Percentiles rank a stretch among this genome's conserved stretches.
Evolutionary conservation across 345 rosid species (phyloP).

Genomic region (Euclidium syriacum): DNA sequence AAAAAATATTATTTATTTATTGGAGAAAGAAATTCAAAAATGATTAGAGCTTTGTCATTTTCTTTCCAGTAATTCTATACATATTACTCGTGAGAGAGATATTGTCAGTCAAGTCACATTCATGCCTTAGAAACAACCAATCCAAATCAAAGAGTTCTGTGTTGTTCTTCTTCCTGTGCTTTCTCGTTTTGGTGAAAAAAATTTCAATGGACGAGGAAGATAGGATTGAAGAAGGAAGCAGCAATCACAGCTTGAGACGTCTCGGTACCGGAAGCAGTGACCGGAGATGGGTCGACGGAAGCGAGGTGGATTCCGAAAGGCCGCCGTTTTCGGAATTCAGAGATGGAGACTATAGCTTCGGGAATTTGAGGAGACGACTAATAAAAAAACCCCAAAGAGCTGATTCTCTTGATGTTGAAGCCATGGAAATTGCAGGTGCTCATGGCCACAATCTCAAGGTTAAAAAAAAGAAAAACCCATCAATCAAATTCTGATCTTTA

Average conservation of each 20-base stretch:
- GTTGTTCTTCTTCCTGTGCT: neutral
- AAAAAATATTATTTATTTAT: neutral
- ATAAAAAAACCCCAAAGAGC: slow-evolving; percentile 64
- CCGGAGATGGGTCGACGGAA: slow-evolving; percentile 91
- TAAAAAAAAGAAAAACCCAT: neutral
- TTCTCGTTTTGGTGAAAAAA: too few species aligned
- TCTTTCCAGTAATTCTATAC: neutral
- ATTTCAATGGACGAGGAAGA: slow-evolving; percentile 68
- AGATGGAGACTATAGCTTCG: slow-evolving; percentile 41
- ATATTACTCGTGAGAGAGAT: slow-evolving; percentile 10
- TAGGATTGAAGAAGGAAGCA: slow-evolving; percentile 64
- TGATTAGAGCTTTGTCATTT: slow-evolving; percentile 6
- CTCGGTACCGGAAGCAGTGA: slow-evolving; percentile 48
- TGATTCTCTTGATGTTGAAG: slow-evolving; percentile 92
- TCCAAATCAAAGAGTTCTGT: neutral
- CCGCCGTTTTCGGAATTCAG: slow-evolving; percentile 37
- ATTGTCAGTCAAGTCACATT: slow-evolving; percentile 22
- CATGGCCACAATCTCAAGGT: slow-evolving; percentile 59
- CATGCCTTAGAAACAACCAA: slow-evolving; percentile 15
- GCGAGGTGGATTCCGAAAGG: slow-evolving; percentile 73
- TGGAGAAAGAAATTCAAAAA: neutral
- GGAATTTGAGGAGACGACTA: slow-evolving; percentile 68
- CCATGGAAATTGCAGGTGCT: slow-evolving; percentile 82
- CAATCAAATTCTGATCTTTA: slow-evolving; percentile 12
- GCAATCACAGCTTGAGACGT: slow-evolving; percentile 40